phyloP scores from a whole-genome alignment of 2,329 filamentous ascomycete genomes.

The Colletotrichum sp. region DNA sequence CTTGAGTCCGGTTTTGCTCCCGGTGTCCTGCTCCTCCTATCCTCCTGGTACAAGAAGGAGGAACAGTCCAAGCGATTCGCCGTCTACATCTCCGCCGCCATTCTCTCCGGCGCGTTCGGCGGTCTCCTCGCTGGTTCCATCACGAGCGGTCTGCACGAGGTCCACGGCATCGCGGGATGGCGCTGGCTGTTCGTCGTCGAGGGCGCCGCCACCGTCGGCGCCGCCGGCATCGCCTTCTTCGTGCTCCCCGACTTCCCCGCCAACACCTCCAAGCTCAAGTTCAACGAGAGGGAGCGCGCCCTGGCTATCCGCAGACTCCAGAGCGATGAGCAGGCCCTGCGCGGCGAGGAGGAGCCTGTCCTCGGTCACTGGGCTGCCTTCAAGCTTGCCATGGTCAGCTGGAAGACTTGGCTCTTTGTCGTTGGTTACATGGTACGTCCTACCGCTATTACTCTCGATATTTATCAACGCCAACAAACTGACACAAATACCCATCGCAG shows the following conservation, averaged over 20 bases:
- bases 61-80: constrained; percentile 46
- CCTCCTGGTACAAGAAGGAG: constrained; percentile 65
- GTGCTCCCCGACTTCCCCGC: constrained; percentile 74
- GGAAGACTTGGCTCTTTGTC: constrained; percentile 43
- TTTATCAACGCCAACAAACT: constrained; percentile 28
- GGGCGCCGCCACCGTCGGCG: constrained; percentile 69
- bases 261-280: constrained; percentile 52
- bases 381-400: constrained; percentile 38
- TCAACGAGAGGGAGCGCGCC: constrained; percentile 62
- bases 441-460: no score
- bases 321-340: constrained; percentile 64
- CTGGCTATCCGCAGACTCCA: constrained; percentile 67
- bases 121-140: constrained; percentile 67
- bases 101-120: constrained; percentile 70
- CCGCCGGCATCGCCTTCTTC: constrained; percentile 66
- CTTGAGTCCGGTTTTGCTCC: constrained; percentile 66
- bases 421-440: constrained; percentile 42
- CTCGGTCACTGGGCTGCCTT: constrained; percentile 15
- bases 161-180: constrained; percentile 53
- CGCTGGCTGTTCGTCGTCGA: constrained; percentile 65
- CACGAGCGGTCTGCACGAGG: constrained; percentile 56
- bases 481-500: not conserved
- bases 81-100: constrained; percentile 75
- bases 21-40: constrained; percentile 65
- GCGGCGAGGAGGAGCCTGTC: constrained; percentile 68